These are phyloP conservation scores for Hamamelis virginiana DNA, from an alignment of 164 flowering plant species.

Conservation along the genomic window DNA sequence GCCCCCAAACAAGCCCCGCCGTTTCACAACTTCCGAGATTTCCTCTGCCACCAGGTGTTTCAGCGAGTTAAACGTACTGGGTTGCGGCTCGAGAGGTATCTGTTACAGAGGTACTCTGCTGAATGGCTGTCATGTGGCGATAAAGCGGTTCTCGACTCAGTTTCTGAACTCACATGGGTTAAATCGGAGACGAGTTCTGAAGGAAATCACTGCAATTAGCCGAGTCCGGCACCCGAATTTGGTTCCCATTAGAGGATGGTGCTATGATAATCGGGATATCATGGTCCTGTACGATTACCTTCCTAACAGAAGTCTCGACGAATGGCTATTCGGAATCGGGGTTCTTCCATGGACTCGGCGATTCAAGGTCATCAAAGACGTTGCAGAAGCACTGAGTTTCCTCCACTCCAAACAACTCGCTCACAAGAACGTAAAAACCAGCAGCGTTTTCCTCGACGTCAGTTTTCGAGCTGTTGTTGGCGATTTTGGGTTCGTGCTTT, in stretches of 20 bases:
- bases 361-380: constrained; percentile 33
- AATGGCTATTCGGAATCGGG: constrained; percentile 43
- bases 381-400: constrained; percentile 23
- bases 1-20: constrained; percentile 53
- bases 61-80: constrained; percentile 36
- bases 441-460: constrained; percentile 46
- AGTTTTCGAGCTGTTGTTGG: constrained; percentile 31
- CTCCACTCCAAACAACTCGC: constrained; percentile 40
- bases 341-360: constrained; percentile 53
- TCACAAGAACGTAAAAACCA: constrained; percentile 51
- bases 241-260: constrained; percentile 32
- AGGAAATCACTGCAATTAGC: constrained; percentile 34
- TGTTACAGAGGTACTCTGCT: constrained; percentile 40
- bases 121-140: constrained; percentile 39
- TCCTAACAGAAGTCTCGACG: constrained; percentile 44
- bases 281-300: constrained; percentile 47
- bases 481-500: constrained; percentile 26
- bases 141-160: constrained; percentile 42
- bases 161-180: constrained; percentile 25
- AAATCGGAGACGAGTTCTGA: constrained; percentile 31
- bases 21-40: constrained; percentile 37
- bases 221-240: constrained; percentile 47
- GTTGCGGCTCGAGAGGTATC: constrained; percentile 36
- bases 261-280: constrained; percentile 23
- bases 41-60: constrained; percentile 42